phyloP scores from a whole-genome alignment of 768 basidiomycete genomes.

The Termitomyces sp. region DNA sequence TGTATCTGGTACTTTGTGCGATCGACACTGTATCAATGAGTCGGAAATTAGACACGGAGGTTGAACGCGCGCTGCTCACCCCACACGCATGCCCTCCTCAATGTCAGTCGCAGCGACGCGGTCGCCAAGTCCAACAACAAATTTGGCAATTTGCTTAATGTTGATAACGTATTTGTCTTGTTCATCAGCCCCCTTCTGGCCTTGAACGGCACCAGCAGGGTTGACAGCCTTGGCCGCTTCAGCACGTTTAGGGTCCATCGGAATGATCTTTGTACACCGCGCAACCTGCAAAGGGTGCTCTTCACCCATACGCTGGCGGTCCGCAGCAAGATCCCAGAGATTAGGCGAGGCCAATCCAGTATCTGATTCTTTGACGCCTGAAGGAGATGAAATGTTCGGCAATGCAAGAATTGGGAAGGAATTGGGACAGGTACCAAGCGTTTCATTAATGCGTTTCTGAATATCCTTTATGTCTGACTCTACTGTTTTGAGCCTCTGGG shows the following conservation, averaged over 20 bases:
- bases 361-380: conserved; percentile 96
- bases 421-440: conserved; percentile 61
- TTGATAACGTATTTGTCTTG: conserved; percentile 99
- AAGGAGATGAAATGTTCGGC: conserved; percentile 5
- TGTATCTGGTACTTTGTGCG: conserved; percentile 98
- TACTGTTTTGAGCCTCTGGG: conserved; percentile 77
- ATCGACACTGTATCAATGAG: conserved; percentile 63
- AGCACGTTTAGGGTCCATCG: conserved; percentile 68
- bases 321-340: conserved; percentile 94
- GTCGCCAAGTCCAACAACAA: conserved; percentile 95
- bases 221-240: conserved; percentile 77
- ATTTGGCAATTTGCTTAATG: conserved; percentile 99
- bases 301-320: conserved; percentile 84
- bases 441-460: conserved; percentile 96
- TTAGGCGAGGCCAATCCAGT: conserved; percentile 96
- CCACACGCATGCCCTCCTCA: conserved; percentile 99
- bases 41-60: neutral
- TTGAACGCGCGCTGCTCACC: conserved; percentile 47
- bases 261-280: conserved; percentile 97
- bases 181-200: conserved; percentile 96
- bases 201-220: conserved; percentile 68
- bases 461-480: conserved; percentile 93
- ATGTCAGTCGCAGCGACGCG: conserved; percentile 97
- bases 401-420: neutral
- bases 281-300: conserved; percentile 97